Base-by-base conservation (phyloP, 108 stramenopile genomes). In the Cylindrotheca closterium region DNA sequence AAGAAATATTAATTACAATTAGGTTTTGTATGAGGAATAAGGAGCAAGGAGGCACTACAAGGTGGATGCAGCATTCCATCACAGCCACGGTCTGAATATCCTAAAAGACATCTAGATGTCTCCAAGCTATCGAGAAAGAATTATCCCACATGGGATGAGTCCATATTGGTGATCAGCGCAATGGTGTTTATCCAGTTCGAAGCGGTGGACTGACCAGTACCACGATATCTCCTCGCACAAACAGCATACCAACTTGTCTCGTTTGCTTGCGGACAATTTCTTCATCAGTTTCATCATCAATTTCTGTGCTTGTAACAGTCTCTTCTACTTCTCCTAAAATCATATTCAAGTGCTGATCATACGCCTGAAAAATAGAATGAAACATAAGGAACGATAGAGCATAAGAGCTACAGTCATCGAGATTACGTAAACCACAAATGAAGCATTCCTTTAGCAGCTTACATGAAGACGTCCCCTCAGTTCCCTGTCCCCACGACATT, bases 271-370 rank as follows among this genome's bases (percentile, higher is more conserved):
- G 85, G 4, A 96, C 88, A 67, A 99, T 91, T 70, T 97, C 96
- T 79, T 99, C 98, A 17, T 95, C 96, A 8, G 98, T 99, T 76
- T 97, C 97, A 62, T 88, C 88, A 65, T 99, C 99, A 45, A 95
- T 79, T 75, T 98, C 97, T 26, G 79, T 82, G 3, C 77, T 80
- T 24, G 93, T 96, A 1, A 98, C 92, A 1, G 97, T 98, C 83
- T 99, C 98, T 71, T 99, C 99, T 10, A 98, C 99, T 22, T 98
- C 97, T 21, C 97, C 95, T 23, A 99, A 64, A 37, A 99, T 96
- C 96, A 99, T 96, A 75, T 99, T 99, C 56, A 99, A 81, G 80
- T 99, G 99, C 72, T 99, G 96, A 68, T 99, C 99, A 75, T 94
- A 99, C 0, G 98, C 98, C 94, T 86, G 37, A 21, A 7, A 59